Conservation (phyloP, 768 basidiomycete species). For the Podaxis sp. region DNA sequence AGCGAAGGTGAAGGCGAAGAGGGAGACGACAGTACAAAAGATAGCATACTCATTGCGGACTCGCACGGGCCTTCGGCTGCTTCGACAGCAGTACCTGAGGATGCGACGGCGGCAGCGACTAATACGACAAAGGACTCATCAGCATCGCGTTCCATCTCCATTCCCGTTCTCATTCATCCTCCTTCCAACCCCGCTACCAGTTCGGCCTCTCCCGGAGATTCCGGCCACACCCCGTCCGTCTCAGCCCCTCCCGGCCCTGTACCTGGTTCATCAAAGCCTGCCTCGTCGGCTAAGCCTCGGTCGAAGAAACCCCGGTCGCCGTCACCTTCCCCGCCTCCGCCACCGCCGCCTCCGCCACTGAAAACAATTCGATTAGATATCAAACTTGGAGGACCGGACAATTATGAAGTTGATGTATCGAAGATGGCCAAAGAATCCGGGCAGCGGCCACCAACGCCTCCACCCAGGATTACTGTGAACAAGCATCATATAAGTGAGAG, state of each 20-base stretch:
- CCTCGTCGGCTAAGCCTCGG: conserved; percentile 25
- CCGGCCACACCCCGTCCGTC: conserved; percentile 18
- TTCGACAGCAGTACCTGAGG: neutral
- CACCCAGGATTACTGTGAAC: conserved; percentile 42
- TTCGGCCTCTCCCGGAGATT: conserved; percentile 14
- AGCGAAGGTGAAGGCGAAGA: conserved; percentile 18
- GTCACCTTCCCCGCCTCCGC: conserved; percentile 59
- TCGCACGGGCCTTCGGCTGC: conserved; percentile 16
- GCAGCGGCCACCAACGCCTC: conserved; percentile 61
- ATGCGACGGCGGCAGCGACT: neutral
- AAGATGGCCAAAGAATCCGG: conserved; percentile 59
- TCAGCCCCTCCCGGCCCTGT: conserved; percentile 31
- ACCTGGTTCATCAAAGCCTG: conserved; percentile 26
- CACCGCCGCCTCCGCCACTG: conserved; percentile 47
- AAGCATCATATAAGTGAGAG: conserved; percentile 47
- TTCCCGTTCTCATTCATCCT: conserved; percentile 31
- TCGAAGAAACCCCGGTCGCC: conserved; percentile 35
- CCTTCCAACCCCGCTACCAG: conserved; percentile 20
- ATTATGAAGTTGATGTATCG: conserved; percentile 72
- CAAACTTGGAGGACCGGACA: conserved; percentile 64
- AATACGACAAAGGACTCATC: conserved; percentile 10
- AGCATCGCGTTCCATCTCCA: conserved; percentile 23
- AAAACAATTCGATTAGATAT: conserved; percentile 71
- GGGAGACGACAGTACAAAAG: conserved; percentile 18
- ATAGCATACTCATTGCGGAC: conserved; percentile 12